Conservation (phyloP, 306 rosid genomes). For the Coriaria nepalensis region DNA sequence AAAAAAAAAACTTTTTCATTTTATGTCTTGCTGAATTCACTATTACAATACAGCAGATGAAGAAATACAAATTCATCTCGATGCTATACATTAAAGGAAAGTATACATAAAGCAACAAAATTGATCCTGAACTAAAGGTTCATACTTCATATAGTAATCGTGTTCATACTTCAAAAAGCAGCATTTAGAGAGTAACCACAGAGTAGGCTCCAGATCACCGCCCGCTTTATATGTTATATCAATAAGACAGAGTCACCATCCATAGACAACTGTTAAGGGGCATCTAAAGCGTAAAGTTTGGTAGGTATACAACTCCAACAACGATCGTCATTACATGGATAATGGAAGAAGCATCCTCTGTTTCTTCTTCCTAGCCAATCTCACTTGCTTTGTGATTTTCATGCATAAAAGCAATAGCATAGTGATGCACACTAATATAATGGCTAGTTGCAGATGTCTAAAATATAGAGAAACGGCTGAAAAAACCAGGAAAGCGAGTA, state of each 20-base stretch:
- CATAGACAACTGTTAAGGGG: background rate
- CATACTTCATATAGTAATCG: too few species aligned
- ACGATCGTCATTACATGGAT: slow-evolving; percentile 54
- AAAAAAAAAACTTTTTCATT: too few species aligned
- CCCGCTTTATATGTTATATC: background rate
- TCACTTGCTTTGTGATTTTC: slow-evolving; percentile 93
- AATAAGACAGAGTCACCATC: background rate
- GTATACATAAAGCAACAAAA: too few species aligned
- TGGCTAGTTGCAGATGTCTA: slow-evolving; percentile 72
- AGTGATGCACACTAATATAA: slow-evolving; percentile 57
- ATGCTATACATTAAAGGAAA: too few species aligned
- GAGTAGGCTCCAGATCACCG: background rate
- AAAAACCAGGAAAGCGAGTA: slow-evolving; percentile 87
- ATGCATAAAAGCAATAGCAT: slow-evolving; percentile 77
- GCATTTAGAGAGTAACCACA: background rate
- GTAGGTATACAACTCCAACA: slow-evolving; percentile 16
- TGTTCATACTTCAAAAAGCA: too few species aligned
- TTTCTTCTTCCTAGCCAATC: slow-evolving; percentile 86
- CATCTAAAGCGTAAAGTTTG: slow-evolving; percentile 3
- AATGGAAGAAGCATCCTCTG: slow-evolving; percentile 99
- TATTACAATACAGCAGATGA: too few species aligned
- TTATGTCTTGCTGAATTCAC: too few species aligned
- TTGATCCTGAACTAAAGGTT: too few species aligned
- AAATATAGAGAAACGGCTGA: slow-evolving; percentile 86
- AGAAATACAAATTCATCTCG: too few species aligned